Conservation (phyloP, 768 basidiomycete species). For the Boletales sp. region DNA sequence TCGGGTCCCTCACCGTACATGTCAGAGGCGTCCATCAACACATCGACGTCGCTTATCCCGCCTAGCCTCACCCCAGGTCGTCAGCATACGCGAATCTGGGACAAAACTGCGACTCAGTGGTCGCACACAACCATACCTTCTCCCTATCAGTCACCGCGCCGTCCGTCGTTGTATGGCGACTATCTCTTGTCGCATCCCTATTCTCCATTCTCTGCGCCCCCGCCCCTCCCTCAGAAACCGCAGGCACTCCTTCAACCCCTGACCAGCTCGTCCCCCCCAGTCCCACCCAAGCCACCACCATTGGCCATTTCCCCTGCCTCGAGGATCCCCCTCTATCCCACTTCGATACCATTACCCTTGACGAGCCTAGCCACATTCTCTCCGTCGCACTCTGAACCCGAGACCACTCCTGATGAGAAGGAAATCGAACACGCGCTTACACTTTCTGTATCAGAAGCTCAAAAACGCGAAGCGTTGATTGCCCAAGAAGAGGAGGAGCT, state of each 20-base stretch:
- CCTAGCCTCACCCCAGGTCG: slow-evolving; percentile 23
- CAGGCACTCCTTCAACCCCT: slow-evolving; percentile 25
- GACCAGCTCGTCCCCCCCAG: slow-evolving; percentile 35
- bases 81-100: slow-evolving; percentile 21
- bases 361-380: slow-evolving; percentile 2
- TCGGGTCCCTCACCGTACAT: slow-evolving; percentile 5
- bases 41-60: slow-evolving; percentile 16
- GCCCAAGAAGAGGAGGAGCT: slow-evolving; percentile 62
- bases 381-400: slow-evolving; percentile 2
- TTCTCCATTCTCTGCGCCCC: slow-evolving; percentile 24
- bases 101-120: slow-evolving; percentile 9
- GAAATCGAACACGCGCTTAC: slow-evolving; percentile 47
- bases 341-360: slow-evolving; percentile 24
- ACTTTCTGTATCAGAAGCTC: slow-evolving; percentile 39
- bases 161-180: slow-evolving; percentile 27
- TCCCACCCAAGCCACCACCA: slow-evolving; percentile 39
- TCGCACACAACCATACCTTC: slow-evolving; percentile 9
- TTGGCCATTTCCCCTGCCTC: slow-evolving; percentile 10
- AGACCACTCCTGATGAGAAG: slow-evolving; percentile 38
- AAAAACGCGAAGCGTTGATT: slow-evolving; percentile 20
- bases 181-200: slow-evolving; percentile 17
- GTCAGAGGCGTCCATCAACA: background rate
- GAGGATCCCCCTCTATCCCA: slow-evolving; percentile 33
- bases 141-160: slow-evolving; percentile 10
- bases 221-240: slow-evolving; percentile 31